These are phyloP conservation scores for Dactylellina sp. DNA, from an alignment of 2,329 filamentous ascomycete genomes.

Conservation along the genomic window DNA sequence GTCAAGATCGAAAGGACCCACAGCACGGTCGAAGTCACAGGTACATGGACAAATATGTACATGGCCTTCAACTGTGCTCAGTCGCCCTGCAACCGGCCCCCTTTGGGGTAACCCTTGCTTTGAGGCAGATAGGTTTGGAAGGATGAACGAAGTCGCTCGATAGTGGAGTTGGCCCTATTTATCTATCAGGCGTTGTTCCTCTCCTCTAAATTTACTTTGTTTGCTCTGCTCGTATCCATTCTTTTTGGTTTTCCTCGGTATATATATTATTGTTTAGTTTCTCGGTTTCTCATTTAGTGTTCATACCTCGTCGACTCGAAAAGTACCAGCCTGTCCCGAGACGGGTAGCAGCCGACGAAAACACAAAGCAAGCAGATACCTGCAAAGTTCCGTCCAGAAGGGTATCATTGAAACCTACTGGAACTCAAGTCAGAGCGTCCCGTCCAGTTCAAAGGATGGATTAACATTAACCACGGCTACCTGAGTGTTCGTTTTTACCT, in stretches of 20 bases:
- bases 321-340: constrained; percentile 16
- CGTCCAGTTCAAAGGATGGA: constrained; percentile 13
- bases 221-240: constrained; percentile 7
- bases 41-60: constrained; percentile 38
- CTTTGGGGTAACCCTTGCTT: constrained; percentile 44
- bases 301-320: constrained; percentile 1
- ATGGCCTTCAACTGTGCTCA: constrained; percentile 11
- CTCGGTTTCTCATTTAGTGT: constrained; percentile 7
- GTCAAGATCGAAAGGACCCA: constrained; percentile 22
- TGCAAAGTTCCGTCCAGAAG: constrained; percentile 28
- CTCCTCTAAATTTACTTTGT: constrained; percentile 8
- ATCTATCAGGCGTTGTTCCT: constrained; percentile 29
- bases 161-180: constrained; percentile 29
- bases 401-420: constrained; percentile 21
- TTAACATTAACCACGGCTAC: constrained; percentile 9
- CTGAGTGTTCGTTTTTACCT: constrained; percentile 23
- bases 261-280: constrained; percentile 33
- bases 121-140: constrained; percentile 24
- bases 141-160: constrained; percentile 23
- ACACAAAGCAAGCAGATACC: constrained; percentile 26
- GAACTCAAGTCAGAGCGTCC: background rate
- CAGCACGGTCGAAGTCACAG: constrained; percentile 17
- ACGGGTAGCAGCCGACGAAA: constrained; percentile 40
- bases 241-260: constrained; percentile 26
- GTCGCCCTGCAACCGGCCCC: constrained; percentile 11